A percentile compares a stretch with the other conserved stretches of the same genome.
Evolutionary conservation across 148 eudicot genomes (phyloP).

Genomic region (Amaranthus cruentus): DNA sequence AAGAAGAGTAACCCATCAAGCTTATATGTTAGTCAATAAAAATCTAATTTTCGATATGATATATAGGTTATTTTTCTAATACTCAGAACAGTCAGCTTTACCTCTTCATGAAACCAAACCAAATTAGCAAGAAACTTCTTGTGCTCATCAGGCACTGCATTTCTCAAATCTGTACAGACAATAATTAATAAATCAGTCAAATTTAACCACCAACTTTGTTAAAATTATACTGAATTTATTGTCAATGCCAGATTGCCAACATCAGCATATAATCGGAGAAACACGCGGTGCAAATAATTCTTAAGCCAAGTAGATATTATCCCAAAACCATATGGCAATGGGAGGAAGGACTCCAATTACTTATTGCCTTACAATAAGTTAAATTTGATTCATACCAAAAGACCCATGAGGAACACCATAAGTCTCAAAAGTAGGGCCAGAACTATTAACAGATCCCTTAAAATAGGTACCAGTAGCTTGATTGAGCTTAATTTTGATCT

Average conservation of each 20-base stretch:
- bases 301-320: background rate
- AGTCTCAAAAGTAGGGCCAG: slow-evolving; percentile 73
- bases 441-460: slow-evolving; percentile 75
- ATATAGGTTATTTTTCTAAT: too few species aligned
- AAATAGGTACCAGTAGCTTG: slow-evolving; percentile 52
- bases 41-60: too few species aligned
- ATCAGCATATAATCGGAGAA: too few species aligned
- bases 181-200: background rate
- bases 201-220: too few species aligned
- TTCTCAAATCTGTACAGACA: slow-evolving; percentile 51
- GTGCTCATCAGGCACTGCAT: slow-evolving; percentile 84
- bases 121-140: slow-evolving; percentile 81
- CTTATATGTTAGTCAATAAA: too few species aligned
- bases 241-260: too few species aligned
- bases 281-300: too few species aligned
- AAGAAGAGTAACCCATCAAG: too few species aligned
- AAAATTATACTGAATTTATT: too few species aligned
- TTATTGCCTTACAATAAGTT: background rate
- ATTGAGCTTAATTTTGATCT: slow-evolving; percentile 49
- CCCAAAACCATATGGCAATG: background rate
- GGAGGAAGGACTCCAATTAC: too few species aligned
- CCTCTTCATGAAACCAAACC: slow-evolving; percentile 98
- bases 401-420: slow-evolving; percentile 95
- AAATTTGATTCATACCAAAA: slow-evolving; percentile 46
- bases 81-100: slow-evolving; percentile 19